Percentiles rank a stretch among this genome's conserved stretches.
Evolutionary conservation across 1,284 basidiomycete species (phyloP).

Genomic region (Ganoderma lucidum): DNA sequence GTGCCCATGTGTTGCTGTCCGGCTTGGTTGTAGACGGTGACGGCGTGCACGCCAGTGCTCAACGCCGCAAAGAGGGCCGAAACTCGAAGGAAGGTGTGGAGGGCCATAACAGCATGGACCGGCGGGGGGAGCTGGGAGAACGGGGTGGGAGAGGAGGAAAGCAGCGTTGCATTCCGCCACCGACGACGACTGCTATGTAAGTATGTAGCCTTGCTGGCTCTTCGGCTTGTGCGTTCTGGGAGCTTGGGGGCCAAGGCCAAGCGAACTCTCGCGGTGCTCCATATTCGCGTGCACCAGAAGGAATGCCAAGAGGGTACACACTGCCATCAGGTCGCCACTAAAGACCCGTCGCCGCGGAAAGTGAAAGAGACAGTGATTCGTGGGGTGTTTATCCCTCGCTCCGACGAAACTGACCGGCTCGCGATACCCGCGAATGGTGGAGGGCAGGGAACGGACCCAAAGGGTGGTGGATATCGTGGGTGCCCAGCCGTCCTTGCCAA

Average conservation of each 20-base stretch:
- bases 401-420: not conserved
- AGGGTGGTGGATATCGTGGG: not conserved
- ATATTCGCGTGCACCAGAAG: not conserved
- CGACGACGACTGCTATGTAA: not conserved
- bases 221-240: not conserved
- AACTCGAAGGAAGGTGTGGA: constrained; percentile 34
- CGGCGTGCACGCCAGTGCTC: constrained; percentile 27
- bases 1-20: constrained; percentile 31
- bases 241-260: constrained; percentile 1
- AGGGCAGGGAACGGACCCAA: not conserved
- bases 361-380: not conserved
- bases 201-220: not conserved
- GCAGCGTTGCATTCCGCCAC: not conserved
- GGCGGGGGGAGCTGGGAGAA: not conserved
- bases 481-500: not conserved
- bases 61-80: constrained; percentile 28
- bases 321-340: not conserved
- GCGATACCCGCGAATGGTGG: not conserved
- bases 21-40: constrained; percentile 40
- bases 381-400: too few relatives aligned
- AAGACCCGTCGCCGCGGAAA: not conserved
- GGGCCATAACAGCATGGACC: constrained; percentile 27
- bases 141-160: not conserved
- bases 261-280: not conserved
- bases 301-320: not conserved